Evolutionary conservation across 2,329 filamentous ascomycete genomes (phyloP).

Genomic region (Talaromyces verruculosus): DNA sequence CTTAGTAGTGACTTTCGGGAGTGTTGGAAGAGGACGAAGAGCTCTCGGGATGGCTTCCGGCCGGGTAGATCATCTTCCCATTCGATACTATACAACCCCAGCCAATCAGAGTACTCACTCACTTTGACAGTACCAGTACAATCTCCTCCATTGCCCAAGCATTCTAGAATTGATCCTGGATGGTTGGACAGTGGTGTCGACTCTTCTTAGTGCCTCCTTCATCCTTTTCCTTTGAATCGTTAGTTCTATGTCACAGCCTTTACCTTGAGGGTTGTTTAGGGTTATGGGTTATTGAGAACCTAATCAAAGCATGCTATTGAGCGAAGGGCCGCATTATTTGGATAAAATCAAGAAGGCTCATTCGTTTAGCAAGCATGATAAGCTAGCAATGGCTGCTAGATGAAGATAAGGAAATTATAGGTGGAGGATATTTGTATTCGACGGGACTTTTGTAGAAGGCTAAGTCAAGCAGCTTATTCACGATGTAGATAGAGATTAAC

Average conservation of each 20-base stretch:
- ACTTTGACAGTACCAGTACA: not conserved
- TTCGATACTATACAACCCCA: not conserved
- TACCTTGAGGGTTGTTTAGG: not conserved
- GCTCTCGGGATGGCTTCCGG: slow-evolving; percentile 4
- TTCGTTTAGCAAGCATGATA: not conserved
- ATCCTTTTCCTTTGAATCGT: not conserved
- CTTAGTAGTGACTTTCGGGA: not conserved
- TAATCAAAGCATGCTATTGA: not conserved
- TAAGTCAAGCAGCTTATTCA: too few species aligned
- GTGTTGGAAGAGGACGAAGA: not conserved
- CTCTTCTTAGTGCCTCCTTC: not conserved
- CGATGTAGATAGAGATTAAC: too few species aligned
- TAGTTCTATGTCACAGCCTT: not conserved
- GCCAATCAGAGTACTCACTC: not conserved
- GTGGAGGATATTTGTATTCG: too few species aligned
- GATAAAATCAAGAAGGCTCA: not conserved
- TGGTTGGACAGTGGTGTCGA: not conserved
- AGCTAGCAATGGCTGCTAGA: not conserved
- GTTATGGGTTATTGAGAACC: not conserved
- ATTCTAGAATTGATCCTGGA: not conserved
- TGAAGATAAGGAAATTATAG: too few species aligned
- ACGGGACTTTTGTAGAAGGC: too few species aligned
- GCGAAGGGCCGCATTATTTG: not conserved
- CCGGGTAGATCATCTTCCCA: slow-evolving; percentile 4
- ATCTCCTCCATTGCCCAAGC: too few species aligned